These are phyloP conservation scores for Microsporum ferrugineum DNA, from an alignment of 2,329 filamentous ascomycete genomes.

Conservation along the genomic window DNA sequence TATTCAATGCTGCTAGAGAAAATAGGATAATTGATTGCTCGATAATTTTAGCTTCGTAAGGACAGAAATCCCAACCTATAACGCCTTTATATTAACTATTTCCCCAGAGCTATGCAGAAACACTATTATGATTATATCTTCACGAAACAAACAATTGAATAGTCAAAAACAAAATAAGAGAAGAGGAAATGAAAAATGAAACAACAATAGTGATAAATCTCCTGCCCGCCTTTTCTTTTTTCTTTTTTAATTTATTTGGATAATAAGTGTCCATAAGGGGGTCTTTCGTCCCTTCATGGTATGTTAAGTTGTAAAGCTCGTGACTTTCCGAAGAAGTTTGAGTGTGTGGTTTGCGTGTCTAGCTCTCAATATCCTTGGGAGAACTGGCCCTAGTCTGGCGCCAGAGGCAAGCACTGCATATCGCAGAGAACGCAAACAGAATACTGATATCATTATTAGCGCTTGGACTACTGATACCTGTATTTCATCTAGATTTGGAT, in stretches of 20 bases:
- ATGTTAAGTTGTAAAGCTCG: neutral
- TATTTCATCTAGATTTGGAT: neutral
- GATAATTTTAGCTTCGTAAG: too few relatives aligned
- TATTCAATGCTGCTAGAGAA: too few relatives aligned
- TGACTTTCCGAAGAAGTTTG: neutral
- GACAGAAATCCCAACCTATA: neutral
- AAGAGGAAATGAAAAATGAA: neutral
- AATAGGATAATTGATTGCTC: neutral
- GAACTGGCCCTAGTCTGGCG: slow-evolving; percentile 40
- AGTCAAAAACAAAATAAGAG: neutral
- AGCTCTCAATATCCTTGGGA: neutral
- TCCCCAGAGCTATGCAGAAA: neutral
- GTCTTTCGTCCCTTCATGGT: neutral
- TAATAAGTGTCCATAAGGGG: neutral
- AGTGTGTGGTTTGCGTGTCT: neutral
- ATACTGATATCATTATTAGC: slow-evolving; percentile 35
- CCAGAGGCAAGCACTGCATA: slow-evolving; percentile 52
- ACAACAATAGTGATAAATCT: neutral
- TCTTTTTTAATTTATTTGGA: neutral
- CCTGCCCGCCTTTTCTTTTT: neutral
- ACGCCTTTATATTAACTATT: neutral
- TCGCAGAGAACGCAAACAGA: slow-evolving; percentile 53
- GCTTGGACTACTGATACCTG: neutral
- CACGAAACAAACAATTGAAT: neutral
- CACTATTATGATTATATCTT: neutral